Conservation (phyloP, 306 rosid genomes). For the Quercus mongolica region DNA sequence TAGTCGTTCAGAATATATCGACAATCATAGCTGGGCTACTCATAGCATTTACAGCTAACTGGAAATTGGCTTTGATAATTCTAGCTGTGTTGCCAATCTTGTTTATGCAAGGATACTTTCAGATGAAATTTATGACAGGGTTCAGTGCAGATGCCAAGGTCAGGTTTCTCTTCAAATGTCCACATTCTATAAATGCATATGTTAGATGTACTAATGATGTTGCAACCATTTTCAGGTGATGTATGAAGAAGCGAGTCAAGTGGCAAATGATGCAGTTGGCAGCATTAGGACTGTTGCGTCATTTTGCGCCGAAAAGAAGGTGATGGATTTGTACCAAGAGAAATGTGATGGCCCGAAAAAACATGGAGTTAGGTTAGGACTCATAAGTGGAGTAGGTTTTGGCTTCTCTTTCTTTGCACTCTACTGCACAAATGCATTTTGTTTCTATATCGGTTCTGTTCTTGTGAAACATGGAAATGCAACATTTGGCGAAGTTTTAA, state of each 20-base stretch:
- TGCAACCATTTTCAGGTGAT: slow-evolving; percentile 37
- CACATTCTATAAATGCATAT: not conserved
- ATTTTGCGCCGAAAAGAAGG: slow-evolving; percentile 84
- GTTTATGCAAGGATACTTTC: slow-evolving; percentile 51
- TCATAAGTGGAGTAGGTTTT: slow-evolving; percentile 68
- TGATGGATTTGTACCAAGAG: slow-evolving; percentile 59
- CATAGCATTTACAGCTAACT: slow-evolving; percentile 78
- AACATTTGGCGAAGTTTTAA: slow-evolving; percentile 70
- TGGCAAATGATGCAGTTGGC: slow-evolving; percentile 89
- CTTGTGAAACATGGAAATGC: slow-evolving; percentile 62
- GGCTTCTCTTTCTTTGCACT: slow-evolving; percentile 64
- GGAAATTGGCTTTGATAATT: slow-evolving; percentile 61
- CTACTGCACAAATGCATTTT: slow-evolving; percentile 67
- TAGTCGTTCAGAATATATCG: slow-evolving; percentile 61
- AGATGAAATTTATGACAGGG: slow-evolving; percentile 55
- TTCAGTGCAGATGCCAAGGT: slow-evolving; percentile 93
- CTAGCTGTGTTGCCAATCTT: slow-evolving; percentile 62
- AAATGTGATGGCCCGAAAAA: slow-evolving; percentile 62
- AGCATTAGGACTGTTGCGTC: slow-evolving; percentile 91
- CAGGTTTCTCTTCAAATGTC: slow-evolving; percentile 3
- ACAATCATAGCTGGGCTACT: slow-evolving; percentile 52
- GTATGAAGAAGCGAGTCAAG: slow-evolving; percentile 98
- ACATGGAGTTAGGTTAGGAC: slow-evolving; percentile 67
- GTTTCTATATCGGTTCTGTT: slow-evolving; percentile 70
- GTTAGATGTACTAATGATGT: not conserved